phyloP scores from a whole-genome alignment of 176 grass and related monocot species.

The Hordeum marinum region DNA sequence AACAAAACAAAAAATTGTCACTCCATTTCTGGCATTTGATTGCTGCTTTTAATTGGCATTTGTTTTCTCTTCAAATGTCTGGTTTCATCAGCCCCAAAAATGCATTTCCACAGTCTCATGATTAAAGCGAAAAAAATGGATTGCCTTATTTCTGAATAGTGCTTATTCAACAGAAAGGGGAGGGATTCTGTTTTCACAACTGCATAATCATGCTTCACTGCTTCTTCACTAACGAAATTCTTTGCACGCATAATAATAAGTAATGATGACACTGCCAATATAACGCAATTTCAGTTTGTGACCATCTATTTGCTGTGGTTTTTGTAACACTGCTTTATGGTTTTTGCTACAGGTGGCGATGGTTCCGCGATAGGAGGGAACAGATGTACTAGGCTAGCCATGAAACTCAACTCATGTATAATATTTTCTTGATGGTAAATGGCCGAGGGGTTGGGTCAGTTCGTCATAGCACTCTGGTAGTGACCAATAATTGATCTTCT shows the following conservation, averaged over 20 bases:
- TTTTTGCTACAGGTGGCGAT: constrained; percentile 63
- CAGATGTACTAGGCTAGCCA: constrained; percentile 50
- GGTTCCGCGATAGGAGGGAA: constrained; percentile 66
- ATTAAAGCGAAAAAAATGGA: background rate
- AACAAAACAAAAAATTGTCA: background rate
- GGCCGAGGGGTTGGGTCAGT: constrained; percentile 17
- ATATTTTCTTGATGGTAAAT: constrained; percentile 37
- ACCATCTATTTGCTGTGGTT: background rate
- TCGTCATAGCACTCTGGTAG: background rate
- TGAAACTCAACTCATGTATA: constrained; percentile 15
- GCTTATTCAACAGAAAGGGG: background rate
- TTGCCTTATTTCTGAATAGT: background rate
- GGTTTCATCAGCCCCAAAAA: background rate
- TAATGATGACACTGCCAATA: background rate
- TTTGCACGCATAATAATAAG: background rate
- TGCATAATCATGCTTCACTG: constrained; percentile 3
- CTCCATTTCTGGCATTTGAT: background rate
- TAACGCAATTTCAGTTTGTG: background rate
- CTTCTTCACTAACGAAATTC: background rate
- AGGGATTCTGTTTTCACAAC: background rate
- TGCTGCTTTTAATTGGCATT: background rate
- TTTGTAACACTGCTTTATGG: constrained; percentile 16
- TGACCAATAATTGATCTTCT: constrained; percentile 17
- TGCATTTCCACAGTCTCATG: background rate
- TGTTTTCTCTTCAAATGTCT: background rate